Conservation (phyloP, 495 filamentous ascomycete genomes). For the Geoglossum glabrum region DNA sequence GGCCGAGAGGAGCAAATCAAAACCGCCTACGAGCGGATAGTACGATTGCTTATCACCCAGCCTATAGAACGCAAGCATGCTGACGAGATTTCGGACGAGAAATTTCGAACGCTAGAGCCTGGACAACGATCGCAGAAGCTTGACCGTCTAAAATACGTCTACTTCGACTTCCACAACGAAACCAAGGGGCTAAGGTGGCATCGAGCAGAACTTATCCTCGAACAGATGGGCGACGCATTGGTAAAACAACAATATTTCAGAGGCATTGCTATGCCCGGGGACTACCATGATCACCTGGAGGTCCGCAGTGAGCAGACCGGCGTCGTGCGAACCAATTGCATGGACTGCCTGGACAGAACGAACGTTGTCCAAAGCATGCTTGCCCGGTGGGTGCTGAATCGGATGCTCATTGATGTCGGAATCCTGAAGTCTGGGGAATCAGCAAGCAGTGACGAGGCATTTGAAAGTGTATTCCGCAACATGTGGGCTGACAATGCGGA, state of each 20-base stretch:
- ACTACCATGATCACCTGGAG: slow-evolving; percentile 46
- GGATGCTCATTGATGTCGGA: slow-evolving; percentile 66
- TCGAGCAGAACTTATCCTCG: slow-evolving; percentile 66
- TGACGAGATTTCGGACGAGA: slow-evolving; percentile 43
- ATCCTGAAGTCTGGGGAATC: slow-evolving; percentile 49
- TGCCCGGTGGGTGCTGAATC: slow-evolving; percentile 66
- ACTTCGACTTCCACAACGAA: slow-evolving; percentile 97
- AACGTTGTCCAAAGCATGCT: slow-evolving; percentile 96
- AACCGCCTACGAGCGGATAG: slow-evolving; percentile 74
- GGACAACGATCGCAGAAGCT: slow-evolving; percentile 35
- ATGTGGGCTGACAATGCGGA: slow-evolving; percentile 98
- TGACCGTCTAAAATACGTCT: slow-evolving; percentile 80
- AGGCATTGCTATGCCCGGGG: slow-evolving; percentile 64
- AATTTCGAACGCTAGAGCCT: slow-evolving; percentile 58
- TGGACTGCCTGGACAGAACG: slow-evolving; percentile 96
- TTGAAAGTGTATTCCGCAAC: slow-evolving; percentile 80
- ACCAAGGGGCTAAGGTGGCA: slow-evolving; percentile 90
- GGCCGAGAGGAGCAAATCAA: slow-evolving; percentile 77
- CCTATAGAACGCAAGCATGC: slow-evolving; percentile 40
- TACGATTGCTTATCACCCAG: slow-evolving; percentile 49
- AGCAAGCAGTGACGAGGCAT: slow-evolving; percentile 48
- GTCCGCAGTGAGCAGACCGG: slow-evolving; percentile 59
- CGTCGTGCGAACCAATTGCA: slow-evolving; percentile 92
- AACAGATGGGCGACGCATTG: slow-evolving; percentile 54
- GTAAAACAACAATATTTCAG: slow-evolving; percentile 75